Percentiles rank a stretch among this genome's conserved stretches.
phyloP scores from a whole-genome alignment of 1,284 basidiomycete genomes.

The Malassezia japonica region DNA sequence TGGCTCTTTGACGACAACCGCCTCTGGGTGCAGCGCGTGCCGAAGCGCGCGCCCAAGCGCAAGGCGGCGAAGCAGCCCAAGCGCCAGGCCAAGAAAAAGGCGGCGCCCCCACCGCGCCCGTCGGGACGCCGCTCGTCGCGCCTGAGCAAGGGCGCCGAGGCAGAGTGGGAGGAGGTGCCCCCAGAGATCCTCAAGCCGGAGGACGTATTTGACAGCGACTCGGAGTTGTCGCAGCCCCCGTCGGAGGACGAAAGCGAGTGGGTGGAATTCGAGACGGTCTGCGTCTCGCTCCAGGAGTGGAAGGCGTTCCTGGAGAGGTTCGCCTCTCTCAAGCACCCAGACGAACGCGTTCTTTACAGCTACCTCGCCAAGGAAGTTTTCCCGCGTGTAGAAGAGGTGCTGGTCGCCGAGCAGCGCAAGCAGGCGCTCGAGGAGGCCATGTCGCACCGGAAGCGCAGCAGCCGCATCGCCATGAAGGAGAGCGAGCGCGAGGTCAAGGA shows the following conservation, averaged over 20 bases:
- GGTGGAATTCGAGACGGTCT: conserved; percentile 56
- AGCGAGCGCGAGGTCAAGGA: conserved; percentile 55
- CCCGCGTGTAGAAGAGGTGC: conserved; percentile 55
- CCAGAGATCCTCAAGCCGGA: not conserved
- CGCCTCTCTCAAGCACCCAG: conserved; percentile 63
- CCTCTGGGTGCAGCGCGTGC: conserved; percentile 66
- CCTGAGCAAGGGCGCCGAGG: conserved; percentile 6
- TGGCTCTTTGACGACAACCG: conserved; percentile 80
- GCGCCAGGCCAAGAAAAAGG: conserved; percentile 18
- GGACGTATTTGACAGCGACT: conserved; percentile 21
- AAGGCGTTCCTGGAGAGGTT: conserved; percentile 63
- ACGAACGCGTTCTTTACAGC: conserved; percentile 67
- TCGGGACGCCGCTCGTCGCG: conserved; percentile 45
- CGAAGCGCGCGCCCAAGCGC: conserved; percentile 38
- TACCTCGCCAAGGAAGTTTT: conserved; percentile 59
- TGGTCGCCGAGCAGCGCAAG: conserved; percentile 50
- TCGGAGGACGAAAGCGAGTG: conserved; percentile 35
- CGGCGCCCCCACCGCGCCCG: conserved; percentile 20
- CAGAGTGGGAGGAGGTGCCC: conserved; percentile 5
- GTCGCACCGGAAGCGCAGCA: conserved; percentile 69
- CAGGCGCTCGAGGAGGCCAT: conserved; percentile 59
- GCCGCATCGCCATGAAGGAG: conserved; percentile 61
- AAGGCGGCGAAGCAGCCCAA: conserved; percentile 21
- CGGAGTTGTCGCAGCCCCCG: conserved; percentile 39
- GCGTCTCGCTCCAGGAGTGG: conserved; percentile 59